Conservation (phyloP, 495 filamentous ascomycete genomes). For the Schizothecium vesticola region DNA sequence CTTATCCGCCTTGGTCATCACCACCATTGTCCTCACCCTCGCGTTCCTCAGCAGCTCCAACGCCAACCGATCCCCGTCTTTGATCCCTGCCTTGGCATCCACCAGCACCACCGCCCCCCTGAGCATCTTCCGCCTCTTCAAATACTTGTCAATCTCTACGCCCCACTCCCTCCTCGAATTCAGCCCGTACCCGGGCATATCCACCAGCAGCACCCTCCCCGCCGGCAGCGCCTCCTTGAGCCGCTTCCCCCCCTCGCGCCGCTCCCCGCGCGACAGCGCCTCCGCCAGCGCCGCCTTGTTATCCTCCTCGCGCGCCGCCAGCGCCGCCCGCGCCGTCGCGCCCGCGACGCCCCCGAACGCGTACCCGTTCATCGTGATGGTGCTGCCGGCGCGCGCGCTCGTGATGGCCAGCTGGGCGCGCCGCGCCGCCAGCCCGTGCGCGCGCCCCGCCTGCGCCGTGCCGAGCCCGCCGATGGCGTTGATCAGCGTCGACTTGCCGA, state of each 20-base stretch:
- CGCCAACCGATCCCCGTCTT: constrained; percentile 61
- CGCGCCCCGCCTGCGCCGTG: constrained; percentile 15
- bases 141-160: constrained; percentile 77
- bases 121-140: constrained; percentile 66
- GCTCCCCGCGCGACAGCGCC: constrained; percentile 12
- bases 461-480: constrained; percentile 68
- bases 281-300: constrained; percentile 4
- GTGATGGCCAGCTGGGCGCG: constrained; percentile 50
- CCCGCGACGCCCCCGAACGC: constrained; percentile 53
- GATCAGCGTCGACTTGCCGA: constrained; percentile 83
- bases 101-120: constrained; percentile 78
- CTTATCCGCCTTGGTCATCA: constrained; percentile 79
- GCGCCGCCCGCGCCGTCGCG: constrained; percentile 8
- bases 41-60: constrained; percentile 57
- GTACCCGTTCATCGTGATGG: constrained; percentile 79
- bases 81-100: constrained; percentile 76
- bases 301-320: neutral
- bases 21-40: constrained; percentile 66
- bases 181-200: constrained; percentile 93
- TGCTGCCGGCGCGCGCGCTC: constrained; percentile 68
- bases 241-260: constrained; percentile 22
- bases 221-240: constrained; percentile 44
- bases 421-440: constrained; percentile 20
- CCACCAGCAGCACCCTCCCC: constrained; percentile 62
- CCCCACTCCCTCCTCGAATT: constrained; percentile 77